Base-by-base conservation (phyloP, 306 rosid genomes). In the Glycyrrhiza uralensis region DNA sequence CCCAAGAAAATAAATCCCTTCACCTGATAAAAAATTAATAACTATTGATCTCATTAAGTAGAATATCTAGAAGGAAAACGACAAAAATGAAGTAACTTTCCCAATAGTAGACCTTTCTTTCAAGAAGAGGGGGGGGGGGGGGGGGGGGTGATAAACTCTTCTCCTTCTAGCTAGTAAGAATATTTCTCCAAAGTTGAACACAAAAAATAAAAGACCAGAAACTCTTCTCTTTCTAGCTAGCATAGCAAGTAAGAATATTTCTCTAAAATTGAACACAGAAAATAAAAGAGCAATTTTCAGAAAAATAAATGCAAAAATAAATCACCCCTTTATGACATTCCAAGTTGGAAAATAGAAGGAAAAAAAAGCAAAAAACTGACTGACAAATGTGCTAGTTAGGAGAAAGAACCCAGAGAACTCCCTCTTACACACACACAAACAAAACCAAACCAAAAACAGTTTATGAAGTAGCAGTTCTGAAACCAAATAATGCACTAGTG, bases 21-120 rank as follows among this genome's bases (percentile, higher is more conserved):
- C 61, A 2, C 46, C 17, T n/a, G 36, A 44, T 14, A 45, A n/a
- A 33, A 33, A 52, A 20, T 5, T 6, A 46, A 64, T 3, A 50
- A 51, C 19, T 11, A 51, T 78, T 46, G 18, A 65, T 57, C 44
- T 47, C 35, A 57, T 18, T 35, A 66, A 61, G 39, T 54, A n/a
- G 14, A 36, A 52, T 66, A 13, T 45, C 35, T 7, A 51, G 6
- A 9, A 41, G 56, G 68, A 47, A 78, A 74, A 44, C 44, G 66
- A 66, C 59, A 69, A 65, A 65, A 81, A 58, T 22, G 29, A 59
- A 76, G 36, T 17, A 72, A 57, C 74, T 71, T 77, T 36, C 60
- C 60, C 47, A n/a, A n/a, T n/a, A 12, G 30, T 49, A 58, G 58
- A 66, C 46, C 78, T 30, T 57, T 13, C 66, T 28, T 12, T 41